Evolutionary conservation across 768 basidiomycete genomes (phyloP), one percentile per base, ranked within the genome.

Genomic region (Tubosaeta sp.): DNA sequence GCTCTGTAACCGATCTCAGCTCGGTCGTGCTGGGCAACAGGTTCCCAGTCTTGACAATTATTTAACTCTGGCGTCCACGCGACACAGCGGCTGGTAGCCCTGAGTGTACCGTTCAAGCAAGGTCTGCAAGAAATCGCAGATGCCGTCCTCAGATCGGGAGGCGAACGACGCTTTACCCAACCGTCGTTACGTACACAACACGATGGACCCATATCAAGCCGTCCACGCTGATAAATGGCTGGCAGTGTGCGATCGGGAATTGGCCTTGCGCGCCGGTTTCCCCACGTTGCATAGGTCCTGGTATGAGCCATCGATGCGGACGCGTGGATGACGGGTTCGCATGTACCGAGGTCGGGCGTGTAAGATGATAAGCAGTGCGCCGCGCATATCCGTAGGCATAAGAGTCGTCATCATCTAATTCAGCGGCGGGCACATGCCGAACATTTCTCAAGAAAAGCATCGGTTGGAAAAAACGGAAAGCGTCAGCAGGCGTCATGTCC

Each of bases 211-310:
- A 47, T 46, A 34, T 35, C 45, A 34, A 25, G 33, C 45, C 32
- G 9, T 39, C 50, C 50, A 50, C 44, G 45, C 46, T 50, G 25
- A 50, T 52, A 22, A 41, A 27, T 29, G 9, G 31, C 49, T 47
- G 48, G 41, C 46, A 41, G 33, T n/a, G 51, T 51, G 34, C 38
- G 51, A 41, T 43, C 31, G 37, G 45, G 33, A 35, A 51, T 29
- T 29, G 46, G 7, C 39, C 31, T 48, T 50, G 42, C 43, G 41
- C 43, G 41, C 44, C 26, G 25, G 17, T 52, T 51, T 59, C 60
- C 56, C 52, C 63, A 59, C 54, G 63, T 54, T 49, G 6, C 48
- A 54, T 34, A 47, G 49, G 5, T 48, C 54, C 57, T 56, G 43
- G 50, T 45, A 19, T 32, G 51, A 49, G 41, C 14, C 14, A 19